Evolutionary conservation across 345 rosid genomes (phyloP).

Genomic region (Melastoma malabathricum): DNA sequence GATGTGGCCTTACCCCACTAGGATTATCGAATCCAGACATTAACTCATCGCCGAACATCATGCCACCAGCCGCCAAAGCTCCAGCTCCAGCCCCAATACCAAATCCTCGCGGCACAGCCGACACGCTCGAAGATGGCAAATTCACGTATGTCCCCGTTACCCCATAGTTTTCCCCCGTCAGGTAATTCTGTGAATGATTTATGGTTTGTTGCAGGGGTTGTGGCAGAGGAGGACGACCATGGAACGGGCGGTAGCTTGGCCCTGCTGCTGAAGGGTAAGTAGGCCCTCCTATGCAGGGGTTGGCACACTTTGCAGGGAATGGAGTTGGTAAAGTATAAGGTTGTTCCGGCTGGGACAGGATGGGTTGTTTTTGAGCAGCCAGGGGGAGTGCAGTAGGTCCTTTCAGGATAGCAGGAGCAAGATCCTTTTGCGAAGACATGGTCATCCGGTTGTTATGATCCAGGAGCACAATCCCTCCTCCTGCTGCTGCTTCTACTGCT

Average conservation of each 20-base stretch:
- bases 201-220: background rate
- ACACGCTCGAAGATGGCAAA: slow-evolving; percentile 7
- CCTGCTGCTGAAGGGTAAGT: slow-evolving; percentile 14
- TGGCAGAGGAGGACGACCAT: slow-evolving; percentile 6
- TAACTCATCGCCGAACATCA: slow-evolving; percentile 2
- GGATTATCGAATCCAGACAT: slow-evolving; percentile 4
- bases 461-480: slow-evolving; percentile 10
- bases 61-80: slow-evolving; percentile 1
- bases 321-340: slow-evolving; percentile 9
- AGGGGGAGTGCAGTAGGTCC: slow-evolving; percentile 12
- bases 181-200: slow-evolving; percentile 1
- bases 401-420: slow-evolving; percentile 4
- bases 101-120: slow-evolving; percentile 1
- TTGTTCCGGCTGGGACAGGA: slow-evolving; percentile 1
- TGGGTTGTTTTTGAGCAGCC: slow-evolving; percentile 8
- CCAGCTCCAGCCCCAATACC: slow-evolving; percentile 11
- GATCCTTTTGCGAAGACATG: background rate
- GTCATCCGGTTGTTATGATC: slow-evolving; percentile 4
- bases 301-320: slow-evolving; percentile 11
- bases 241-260: slow-evolving; percentile 6
- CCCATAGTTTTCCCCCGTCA: background rate
- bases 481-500: background rate
- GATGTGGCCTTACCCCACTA: slow-evolving; percentile 5
- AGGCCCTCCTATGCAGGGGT: slow-evolving; percentile 14
- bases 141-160: slow-evolving; percentile 1